Percentiles rank a stretch among this genome's conserved stretches.
phyloP scores from a whole-genome alignment of 192 early-diverging fungal genomes.

The Entophlyctis helioformis region DNA sequence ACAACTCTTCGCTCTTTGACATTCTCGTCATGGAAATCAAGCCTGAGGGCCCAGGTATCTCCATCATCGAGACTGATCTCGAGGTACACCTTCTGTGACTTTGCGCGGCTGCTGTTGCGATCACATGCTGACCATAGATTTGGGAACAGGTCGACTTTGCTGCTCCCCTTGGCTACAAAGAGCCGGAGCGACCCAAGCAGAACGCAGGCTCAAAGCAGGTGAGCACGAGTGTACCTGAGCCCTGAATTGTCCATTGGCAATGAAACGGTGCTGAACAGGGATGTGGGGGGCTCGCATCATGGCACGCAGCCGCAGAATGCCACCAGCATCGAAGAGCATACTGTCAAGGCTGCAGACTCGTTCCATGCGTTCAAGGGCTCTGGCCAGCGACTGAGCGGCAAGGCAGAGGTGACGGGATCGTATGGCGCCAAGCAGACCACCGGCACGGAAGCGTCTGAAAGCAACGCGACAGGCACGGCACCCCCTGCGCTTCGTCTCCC shows the following conservation, averaged over 20 bases:
- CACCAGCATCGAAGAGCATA: constrained; percentile 29
- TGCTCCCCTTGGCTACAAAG: constrained; percentile 88
- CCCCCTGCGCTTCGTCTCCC: constrained; percentile 74
- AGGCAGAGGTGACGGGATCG: constrained; percentile 3
- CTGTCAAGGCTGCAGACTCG: constrained; percentile 12
- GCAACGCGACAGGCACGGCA: neutral
- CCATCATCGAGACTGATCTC: constrained; percentile 93
- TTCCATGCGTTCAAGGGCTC: constrained; percentile 38
- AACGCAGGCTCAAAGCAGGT: neutral
- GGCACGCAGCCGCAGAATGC: constrained; percentile 12
- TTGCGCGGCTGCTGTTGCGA: neutral
- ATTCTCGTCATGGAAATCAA: constrained; percentile 84
- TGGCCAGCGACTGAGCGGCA: constrained; percentile 34
- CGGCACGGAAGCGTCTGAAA: no score
- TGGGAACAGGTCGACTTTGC: constrained; percentile 74
- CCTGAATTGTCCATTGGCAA: neutral
- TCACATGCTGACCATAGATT: neutral
- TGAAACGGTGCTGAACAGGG: neutral
- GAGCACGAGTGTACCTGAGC: no score
- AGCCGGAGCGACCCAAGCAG: constrained; percentile 43
- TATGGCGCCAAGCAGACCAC: neutral
- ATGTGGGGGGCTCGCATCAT: neutral
- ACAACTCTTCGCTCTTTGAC: constrained; percentile 78
- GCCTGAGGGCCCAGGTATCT: constrained; percentile 69
- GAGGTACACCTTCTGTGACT: constrained; percentile 37